phyloP scores from a whole-genome alignment of 2,329 filamentous ascomycete genomes.

The Geosmithia putterillii region DNA sequence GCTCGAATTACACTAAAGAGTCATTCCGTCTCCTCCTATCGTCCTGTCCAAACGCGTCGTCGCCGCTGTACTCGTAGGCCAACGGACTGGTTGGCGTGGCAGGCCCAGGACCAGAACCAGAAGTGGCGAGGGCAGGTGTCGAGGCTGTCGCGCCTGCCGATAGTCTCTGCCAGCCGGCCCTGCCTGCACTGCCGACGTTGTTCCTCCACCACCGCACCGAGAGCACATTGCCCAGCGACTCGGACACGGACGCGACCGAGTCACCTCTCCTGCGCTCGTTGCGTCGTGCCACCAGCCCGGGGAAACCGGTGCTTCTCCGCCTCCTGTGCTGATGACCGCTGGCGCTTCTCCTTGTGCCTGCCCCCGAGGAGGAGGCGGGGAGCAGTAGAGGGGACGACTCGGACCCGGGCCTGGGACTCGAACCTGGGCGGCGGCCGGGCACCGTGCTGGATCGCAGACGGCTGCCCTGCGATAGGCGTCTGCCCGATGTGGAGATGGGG shows the following conservation, averaged over 20 bases:
- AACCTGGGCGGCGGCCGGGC: slow-evolving; percentile 16
- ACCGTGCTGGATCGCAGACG: slow-evolving; percentile 37
- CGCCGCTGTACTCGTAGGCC: slow-evolving; percentile 8
- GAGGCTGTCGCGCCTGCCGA: slow-evolving; percentile 2
- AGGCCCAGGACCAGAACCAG: background rate
- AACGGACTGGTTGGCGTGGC: slow-evolving; percentile 1
- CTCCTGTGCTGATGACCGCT: too few species aligned
- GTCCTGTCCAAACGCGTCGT: slow-evolving; percentile 4
- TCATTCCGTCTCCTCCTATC: slow-evolving; percentile 9
- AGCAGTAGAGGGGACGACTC: slow-evolving; percentile 27
- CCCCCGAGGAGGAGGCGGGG: background rate
- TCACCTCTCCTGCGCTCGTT: slow-evolving; percentile 24
- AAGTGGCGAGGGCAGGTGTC: background rate
- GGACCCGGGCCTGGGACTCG: slow-evolving; percentile 1
- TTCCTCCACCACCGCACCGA: slow-evolving; percentile 42
- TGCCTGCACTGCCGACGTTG: too few species aligned
- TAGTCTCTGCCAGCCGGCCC: slow-evolving; percentile 7
- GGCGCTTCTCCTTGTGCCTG: background rate
- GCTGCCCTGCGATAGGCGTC: too few species aligned
- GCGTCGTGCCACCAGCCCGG: slow-evolving; percentile 43
- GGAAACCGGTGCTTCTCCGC: slow-evolving; percentile 49
- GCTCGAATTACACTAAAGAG: slow-evolving; percentile 19
- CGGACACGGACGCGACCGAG: slow-evolving; percentile 23
- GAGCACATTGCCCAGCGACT: slow-evolving; percentile 38
- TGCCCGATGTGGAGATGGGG: slow-evolving; percentile 18